phyloP scores from a whole-genome alignment of 179 eudicot species.

The Silene noctiflora region DNA sequence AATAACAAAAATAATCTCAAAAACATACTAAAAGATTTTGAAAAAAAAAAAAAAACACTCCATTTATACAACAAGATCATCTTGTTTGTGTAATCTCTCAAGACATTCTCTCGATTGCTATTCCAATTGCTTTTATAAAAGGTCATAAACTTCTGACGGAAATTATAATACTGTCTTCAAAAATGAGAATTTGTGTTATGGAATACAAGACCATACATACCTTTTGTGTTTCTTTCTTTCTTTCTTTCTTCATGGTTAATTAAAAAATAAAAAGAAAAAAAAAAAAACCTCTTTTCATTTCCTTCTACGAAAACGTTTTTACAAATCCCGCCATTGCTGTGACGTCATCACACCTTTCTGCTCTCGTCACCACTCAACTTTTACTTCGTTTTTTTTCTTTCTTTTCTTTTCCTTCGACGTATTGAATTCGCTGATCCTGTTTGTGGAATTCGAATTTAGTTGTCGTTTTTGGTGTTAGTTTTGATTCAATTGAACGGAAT shows the following conservation, averaged over 20 bases:
- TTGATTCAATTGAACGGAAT: not conserved
- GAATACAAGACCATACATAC: too few relatives aligned
- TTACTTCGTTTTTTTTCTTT: not conserved
- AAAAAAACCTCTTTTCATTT: not conserved
- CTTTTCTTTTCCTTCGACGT: not conserved
- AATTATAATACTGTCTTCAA: too few relatives aligned
- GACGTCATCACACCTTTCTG: not conserved
- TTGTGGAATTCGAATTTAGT: not conserved
- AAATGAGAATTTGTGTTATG: too few relatives aligned
- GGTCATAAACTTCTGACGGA: too few relatives aligned
- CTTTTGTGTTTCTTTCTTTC: not conserved
- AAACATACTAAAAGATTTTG: too few relatives aligned
- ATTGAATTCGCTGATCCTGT: not conserved
- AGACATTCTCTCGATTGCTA: too few relatives aligned
- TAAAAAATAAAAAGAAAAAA: not conserved
- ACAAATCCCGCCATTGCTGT: not conserved
- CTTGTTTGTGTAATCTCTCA: too few relatives aligned
- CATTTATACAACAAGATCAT: too few relatives aligned
- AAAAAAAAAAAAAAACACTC: not conserved
- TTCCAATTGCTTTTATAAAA: too few relatives aligned
- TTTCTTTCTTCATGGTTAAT: conserved; percentile 14
- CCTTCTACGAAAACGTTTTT: not conserved
- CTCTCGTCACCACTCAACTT: not conserved
- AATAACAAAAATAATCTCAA: not conserved
- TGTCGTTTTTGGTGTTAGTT: not conserved